These are phyloP conservation scores for Mortierella sp. DNA, from an alignment of 371 early-diverging fungal genomes.

Conservation along the genomic window DNA sequence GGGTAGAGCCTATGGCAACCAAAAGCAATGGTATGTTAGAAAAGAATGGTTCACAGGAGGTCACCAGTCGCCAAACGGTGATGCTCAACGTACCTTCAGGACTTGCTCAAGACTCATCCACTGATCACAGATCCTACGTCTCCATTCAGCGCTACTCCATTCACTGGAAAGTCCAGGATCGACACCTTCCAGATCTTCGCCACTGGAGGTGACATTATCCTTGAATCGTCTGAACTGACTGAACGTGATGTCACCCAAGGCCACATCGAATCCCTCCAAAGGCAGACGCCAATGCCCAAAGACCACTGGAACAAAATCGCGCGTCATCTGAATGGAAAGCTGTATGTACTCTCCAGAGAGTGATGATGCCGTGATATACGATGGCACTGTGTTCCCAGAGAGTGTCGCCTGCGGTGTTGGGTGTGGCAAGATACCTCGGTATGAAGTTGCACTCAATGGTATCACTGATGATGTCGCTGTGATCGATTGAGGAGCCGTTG, in stretches of 20 bases:
- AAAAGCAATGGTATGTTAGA: background rate
- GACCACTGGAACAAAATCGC: constrained; percentile 90
- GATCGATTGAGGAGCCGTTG: constrained; percentile 8
- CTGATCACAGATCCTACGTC: constrained; percentile 55
- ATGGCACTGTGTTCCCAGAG: constrained; percentile 62
- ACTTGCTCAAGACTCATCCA: constrained; percentile 83
- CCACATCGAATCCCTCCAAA: constrained; percentile 65
- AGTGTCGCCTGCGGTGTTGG: constrained; percentile 41
- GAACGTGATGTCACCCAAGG: constrained; percentile 69
- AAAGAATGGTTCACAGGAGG: background rate
- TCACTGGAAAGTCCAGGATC: constrained; percentile 16
- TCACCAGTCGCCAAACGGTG: too few species aligned
- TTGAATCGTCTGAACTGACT: constrained; percentile 66
- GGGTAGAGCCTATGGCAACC: constrained; percentile 68
- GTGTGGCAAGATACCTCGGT: constrained; percentile 32
- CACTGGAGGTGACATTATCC: constrained; percentile 12
- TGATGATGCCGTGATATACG: constrained; percentile 86
- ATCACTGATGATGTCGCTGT: constrained; percentile 22
- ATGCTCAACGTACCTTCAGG: constrained; percentile 80
- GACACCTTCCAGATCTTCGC: constrained; percentile 28
- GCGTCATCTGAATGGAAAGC: constrained; percentile 90
- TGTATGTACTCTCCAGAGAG: constrained; percentile 83
- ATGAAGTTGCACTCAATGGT: constrained; percentile 30
- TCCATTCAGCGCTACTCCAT: constrained; percentile 39
- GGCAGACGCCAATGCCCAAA: constrained; percentile 78